Evolutionary conservation across 1,139 yeast species (phyloP).

Genomic region (Geotrichum reessii): DNA sequence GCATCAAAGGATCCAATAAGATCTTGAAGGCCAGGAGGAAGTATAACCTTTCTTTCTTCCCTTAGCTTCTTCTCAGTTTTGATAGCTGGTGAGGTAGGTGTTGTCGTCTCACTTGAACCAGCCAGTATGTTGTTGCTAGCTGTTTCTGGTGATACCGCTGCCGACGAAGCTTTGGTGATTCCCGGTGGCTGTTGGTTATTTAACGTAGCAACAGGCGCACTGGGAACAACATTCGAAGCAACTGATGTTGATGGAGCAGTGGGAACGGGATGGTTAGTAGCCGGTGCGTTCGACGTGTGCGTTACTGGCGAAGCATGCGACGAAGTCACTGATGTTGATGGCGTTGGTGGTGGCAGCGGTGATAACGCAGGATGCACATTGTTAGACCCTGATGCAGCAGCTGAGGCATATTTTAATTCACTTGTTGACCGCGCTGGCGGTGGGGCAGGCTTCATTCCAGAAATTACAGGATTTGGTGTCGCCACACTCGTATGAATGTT

Average conservation of each 20-base stretch:
- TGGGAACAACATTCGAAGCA: slow-evolving; percentile 6
- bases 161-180: slow-evolving; percentile 24
- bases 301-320: slow-evolving; percentile 16
- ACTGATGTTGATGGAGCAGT: slow-evolving; percentile 16
- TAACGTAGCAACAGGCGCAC: neutral
- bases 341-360: slow-evolving; percentile 32
- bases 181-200: slow-evolving; percentile 22
- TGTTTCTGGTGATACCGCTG: slow-evolving; percentile 16
- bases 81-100: slow-evolving; percentile 8
- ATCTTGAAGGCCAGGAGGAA: slow-evolving; percentile 48
- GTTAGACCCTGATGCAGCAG: slow-evolving; percentile 48
- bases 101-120: slow-evolving; percentile 1
- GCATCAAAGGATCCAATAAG: slow-evolving; percentile 44
- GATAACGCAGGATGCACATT: slow-evolving; percentile 28
- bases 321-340: slow-evolving; percentile 12
- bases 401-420: slow-evolving; percentile 65
- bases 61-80: slow-evolving; percentile 3
- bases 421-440: slow-evolving; percentile 57
- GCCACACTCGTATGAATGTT: slow-evolving; percentile 19
- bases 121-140: neutral
- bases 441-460: slow-evolving; percentile 54
- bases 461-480: slow-evolving; percentile 15
- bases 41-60: slow-evolving; percentile 21
- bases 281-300: slow-evolving; percentile 22
- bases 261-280: slow-evolving; percentile 19